Evolutionary conservation across 805 yeast genomes (phyloP).

Genomic region (Naumovozyma dairenensis): DNA sequence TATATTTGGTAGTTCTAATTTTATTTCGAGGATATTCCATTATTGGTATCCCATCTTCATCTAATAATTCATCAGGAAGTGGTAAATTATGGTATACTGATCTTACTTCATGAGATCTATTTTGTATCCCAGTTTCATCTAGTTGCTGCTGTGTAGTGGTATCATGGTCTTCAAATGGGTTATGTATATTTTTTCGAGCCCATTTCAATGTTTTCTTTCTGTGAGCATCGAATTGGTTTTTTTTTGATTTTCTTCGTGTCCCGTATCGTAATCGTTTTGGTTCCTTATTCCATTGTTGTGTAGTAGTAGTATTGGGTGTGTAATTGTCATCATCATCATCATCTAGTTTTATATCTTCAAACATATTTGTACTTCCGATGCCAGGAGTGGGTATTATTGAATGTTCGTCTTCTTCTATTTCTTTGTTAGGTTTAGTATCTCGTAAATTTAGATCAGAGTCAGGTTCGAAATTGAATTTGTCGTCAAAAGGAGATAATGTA

Average conservation of each 20-base stretch:
- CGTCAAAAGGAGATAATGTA: slow-evolving; percentile 25
- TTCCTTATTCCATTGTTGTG: not conserved
- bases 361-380: slow-evolving; percentile 9
- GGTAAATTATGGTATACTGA: slow-evolving; percentile 49
- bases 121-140: slow-evolving; percentile 29
- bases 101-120: slow-evolving; percentile 36
- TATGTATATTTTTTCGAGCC: slow-evolving; percentile 30
- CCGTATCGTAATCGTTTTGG: slow-evolving; percentile 73
- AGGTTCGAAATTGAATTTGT: slow-evolving; percentile 18
- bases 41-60: slow-evolving; percentile 51
- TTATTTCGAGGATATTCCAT: slow-evolving; percentile 71
- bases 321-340: slow-evolving; percentile 4
- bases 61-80: slow-evolving; percentile 47
- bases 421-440: slow-evolving; percentile 3
- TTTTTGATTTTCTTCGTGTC: slow-evolving; percentile 68
- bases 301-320: not conserved
- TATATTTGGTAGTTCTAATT: slow-evolving; percentile 90
- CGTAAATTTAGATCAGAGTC: slow-evolving; percentile 3
- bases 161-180: slow-evolving; percentile 21
- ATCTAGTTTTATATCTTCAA: slow-evolving; percentile 10
- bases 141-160: slow-evolving; percentile 14
- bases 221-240: slow-evolving; percentile 51
- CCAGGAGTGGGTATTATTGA: slow-evolving; percentile 22
- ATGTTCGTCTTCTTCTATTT: slow-evolving; percentile 14
- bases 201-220: slow-evolving; percentile 42